These are phyloP conservation scores for Chrysopogon serrulatus DNA, from an alignment of 176 grass and related monocot species.

Conservation along the genomic window DNA sequence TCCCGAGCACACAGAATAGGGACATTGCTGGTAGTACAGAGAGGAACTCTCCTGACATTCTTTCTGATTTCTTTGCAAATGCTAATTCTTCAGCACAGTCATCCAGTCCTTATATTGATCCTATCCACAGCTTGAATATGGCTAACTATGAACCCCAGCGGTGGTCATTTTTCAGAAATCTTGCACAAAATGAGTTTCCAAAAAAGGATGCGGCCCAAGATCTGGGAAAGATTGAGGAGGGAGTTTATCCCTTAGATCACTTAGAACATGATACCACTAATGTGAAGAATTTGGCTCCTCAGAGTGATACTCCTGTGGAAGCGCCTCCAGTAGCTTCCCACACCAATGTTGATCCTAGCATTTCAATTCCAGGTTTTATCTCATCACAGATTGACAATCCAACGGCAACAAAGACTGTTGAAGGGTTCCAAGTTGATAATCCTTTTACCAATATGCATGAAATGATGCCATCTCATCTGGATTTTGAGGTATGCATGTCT, in stretches of 20 bases:
- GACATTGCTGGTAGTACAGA: constrained; percentile 56
- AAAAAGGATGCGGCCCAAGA: constrained; percentile 66
- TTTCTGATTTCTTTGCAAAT: constrained; percentile 91
- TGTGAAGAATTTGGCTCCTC: constrained; percentile 37
- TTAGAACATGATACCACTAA: constrained; percentile 37
- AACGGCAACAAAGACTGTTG: constrained; percentile 29
- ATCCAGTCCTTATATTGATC: constrained; percentile 66
- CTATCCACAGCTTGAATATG: constrained; percentile 79
- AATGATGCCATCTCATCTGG: constrained; percentile 60
- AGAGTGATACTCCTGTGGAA: constrained; percentile 50
- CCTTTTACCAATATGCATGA: constrained; percentile 66
- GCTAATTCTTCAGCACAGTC: constrained; percentile 64
- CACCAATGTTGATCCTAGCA: constrained; percentile 31
- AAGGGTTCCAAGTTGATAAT: constrained; percentile 87
- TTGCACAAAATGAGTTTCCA: constrained; percentile 72
- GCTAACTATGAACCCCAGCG: constrained; percentile 76
- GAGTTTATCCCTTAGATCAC: constrained; percentile 23
- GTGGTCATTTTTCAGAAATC: constrained; percentile 98
- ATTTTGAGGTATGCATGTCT: constrained; percentile 66
- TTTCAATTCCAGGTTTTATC: constrained; percentile 39
- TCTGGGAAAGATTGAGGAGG: constrained; percentile 56
- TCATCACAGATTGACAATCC: constrained; percentile 38
- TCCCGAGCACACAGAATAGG: constrained; percentile 35
- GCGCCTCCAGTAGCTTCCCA: constrained; percentile 36
- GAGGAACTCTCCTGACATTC: constrained; percentile 66